Conservation (phyloP, 2,329 filamentous ascomycete genomes). For the Ophiostoma sp. region DNA sequence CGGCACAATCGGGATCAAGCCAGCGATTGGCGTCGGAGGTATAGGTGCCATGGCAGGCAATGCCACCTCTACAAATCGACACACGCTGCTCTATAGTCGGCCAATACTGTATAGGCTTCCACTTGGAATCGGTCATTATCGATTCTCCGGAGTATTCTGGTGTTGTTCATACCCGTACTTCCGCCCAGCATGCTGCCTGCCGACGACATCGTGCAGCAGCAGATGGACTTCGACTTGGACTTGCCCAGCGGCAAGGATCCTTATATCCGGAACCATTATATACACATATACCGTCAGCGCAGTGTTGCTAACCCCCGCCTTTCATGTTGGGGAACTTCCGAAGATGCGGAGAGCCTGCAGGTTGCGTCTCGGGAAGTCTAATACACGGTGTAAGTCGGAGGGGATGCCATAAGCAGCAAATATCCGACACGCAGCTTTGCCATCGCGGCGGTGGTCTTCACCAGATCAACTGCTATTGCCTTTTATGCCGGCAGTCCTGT, state of each 20-base stretch:
- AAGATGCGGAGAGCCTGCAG: constrained; percentile 5
- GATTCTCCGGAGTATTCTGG: too few species aligned
- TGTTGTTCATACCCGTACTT: background rate
- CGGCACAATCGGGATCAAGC: constrained; percentile 17
- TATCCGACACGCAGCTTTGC: background rate
- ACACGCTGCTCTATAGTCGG: too few species aligned
- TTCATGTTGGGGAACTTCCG: constrained; percentile 5
- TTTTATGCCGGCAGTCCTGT: background rate
- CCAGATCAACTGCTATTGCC: background rate
- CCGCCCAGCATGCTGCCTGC: background rate
- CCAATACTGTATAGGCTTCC: background rate
- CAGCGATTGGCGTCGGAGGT: constrained; percentile 14
- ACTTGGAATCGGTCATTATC: background rate
- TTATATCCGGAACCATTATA: too few species aligned
- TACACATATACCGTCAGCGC: background rate
- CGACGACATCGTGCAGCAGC: background rate
- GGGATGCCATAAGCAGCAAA: background rate
- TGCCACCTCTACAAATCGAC: background rate
- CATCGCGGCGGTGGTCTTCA: background rate
- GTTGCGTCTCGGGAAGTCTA: background rate
- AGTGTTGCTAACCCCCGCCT: background rate
- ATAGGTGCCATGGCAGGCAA: background rate
- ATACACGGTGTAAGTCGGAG: background rate
- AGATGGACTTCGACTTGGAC: too few species aligned
- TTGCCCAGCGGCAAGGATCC: background rate